Evolutionary conservation across 2,329 filamentous ascomycete species (phyloP).

Genomic region (Calonectria hongkongensis): DNA sequence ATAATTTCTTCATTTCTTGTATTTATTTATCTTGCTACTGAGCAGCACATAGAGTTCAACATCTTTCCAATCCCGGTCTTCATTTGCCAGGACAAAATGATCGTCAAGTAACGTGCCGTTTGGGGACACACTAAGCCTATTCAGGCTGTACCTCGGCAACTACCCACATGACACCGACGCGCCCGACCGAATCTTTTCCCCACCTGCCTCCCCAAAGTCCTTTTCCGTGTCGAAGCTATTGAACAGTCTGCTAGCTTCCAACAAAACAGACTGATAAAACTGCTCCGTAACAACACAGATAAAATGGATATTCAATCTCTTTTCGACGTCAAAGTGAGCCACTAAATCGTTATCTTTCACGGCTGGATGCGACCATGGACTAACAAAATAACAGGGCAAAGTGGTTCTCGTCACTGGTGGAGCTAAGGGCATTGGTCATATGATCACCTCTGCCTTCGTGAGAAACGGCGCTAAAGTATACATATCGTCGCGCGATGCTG

Average conservation of each 20-base stretch:
- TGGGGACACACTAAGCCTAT: constrained; percentile 1
- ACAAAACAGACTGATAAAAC: neutral
- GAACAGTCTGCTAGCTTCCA: no score
- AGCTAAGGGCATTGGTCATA: constrained; percentile 78
- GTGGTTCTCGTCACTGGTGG: constrained; percentile 76
- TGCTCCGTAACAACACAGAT: no score
- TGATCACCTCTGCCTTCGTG: constrained; percentile 81
- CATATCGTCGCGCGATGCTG: constrained; percentile 78
- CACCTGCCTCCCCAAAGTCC: neutral
- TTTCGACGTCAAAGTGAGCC: constrained; percentile 12
- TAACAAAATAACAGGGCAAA: constrained; percentile 66
- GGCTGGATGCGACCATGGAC: neutral
- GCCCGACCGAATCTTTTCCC: neutral
- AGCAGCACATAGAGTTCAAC: no score
- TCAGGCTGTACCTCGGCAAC: constrained; percentile 1
- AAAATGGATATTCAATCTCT: constrained; percentile 12
- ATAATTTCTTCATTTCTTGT: no score
- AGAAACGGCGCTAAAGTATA: constrained; percentile 79
- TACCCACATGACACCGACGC: neutral
- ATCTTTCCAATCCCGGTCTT: no score
- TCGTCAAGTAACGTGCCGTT: no score
- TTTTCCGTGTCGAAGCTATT: neutral
- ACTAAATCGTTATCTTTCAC: neutral
- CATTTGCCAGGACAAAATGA: no score
- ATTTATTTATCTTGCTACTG: no score